phyloP scores from a whole-genome alignment of 164 flowering plant species.

The Liriodendron chinense region DNA sequence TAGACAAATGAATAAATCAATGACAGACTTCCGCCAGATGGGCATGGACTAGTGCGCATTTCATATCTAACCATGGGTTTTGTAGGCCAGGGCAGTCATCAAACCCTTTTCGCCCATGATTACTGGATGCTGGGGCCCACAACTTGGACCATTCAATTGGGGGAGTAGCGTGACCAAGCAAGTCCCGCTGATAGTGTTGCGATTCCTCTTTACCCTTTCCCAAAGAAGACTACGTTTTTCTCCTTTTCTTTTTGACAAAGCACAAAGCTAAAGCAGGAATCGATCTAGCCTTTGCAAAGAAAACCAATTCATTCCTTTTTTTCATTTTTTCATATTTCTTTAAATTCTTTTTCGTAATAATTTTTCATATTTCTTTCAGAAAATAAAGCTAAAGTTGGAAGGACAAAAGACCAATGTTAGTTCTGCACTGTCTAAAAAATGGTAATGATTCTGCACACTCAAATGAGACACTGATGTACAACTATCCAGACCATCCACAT shows the following conservation, averaged over 20 bases:
- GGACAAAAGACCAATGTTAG: too few species aligned
- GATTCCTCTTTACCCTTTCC: neutral
- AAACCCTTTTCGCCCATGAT: too few species aligned
- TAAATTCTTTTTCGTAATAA: neutral
- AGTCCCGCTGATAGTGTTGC: neutral
- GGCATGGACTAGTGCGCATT: neutral
- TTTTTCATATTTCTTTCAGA: neutral
- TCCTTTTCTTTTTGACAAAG: neutral
- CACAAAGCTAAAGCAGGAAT: neutral
- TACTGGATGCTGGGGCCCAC: too few species aligned
- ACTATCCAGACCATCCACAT: too few species aligned
- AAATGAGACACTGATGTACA: too few species aligned
- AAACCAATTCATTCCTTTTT: neutral
- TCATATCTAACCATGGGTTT: too few species aligned
- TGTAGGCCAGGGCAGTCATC: too few species aligned
- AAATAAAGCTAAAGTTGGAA: neutral
- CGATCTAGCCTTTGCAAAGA: neutral
- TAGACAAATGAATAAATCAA: neutral
- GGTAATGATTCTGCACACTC: too few species aligned
- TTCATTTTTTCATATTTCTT: neutral
- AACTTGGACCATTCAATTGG: neutral
- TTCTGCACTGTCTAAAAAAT: too few species aligned
- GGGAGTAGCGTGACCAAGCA: neutral
- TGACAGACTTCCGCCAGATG: neutral
- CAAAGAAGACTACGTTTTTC: constrained; percentile 2